Evolutionary conservation across 108 stramenopile genomes (phyloP).

Genomic region (Conticribra guillardii): DNA sequence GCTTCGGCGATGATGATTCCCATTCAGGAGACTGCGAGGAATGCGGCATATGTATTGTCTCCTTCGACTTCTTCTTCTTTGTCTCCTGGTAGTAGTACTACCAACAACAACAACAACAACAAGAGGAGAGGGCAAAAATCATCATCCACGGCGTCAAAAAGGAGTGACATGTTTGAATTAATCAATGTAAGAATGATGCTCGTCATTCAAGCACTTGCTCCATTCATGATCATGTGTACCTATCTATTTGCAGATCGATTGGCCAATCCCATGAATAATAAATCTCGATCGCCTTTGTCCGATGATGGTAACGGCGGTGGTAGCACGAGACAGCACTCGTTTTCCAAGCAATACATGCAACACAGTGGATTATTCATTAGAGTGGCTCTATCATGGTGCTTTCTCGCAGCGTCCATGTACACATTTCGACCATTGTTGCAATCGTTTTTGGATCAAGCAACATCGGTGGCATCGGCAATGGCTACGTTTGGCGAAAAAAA

Average conservation of each 20-base stretch:
- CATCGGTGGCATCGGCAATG: constrained; percentile 29
- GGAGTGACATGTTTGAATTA: constrained; percentile 34
- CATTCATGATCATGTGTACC: constrained; percentile 35
- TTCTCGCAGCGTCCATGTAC: constrained; percentile 30
- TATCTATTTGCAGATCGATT: constrained; percentile 29
- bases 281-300: constrained; percentile 1
- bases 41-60: constrained; percentile 40
- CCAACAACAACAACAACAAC: too few species aligned
- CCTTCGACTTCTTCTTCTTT: too few species aligned
- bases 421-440: constrained; percentile 42
- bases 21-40: constrained; percentile 41
- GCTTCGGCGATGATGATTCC: constrained; percentile 30
- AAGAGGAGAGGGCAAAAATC: constrained; percentile 28
- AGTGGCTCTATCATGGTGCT: constrained; percentile 35
- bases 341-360: constrained; percentile 39
- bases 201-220: constrained; percentile 36
- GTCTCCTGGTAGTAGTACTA: too few species aligned
- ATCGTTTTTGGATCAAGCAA: constrained; percentile 43
- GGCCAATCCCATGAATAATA: constrained; percentile 13
- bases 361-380: constrained; percentile 39
- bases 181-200: constrained; percentile 42
- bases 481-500: constrained; percentile 12
- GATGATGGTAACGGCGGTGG: too few species aligned
- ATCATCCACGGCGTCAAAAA: not conserved
- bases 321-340: too few species aligned